phyloP scores from a whole-genome alignment of 306 rosid species.

The Ochetophila trinervis region DNA sequence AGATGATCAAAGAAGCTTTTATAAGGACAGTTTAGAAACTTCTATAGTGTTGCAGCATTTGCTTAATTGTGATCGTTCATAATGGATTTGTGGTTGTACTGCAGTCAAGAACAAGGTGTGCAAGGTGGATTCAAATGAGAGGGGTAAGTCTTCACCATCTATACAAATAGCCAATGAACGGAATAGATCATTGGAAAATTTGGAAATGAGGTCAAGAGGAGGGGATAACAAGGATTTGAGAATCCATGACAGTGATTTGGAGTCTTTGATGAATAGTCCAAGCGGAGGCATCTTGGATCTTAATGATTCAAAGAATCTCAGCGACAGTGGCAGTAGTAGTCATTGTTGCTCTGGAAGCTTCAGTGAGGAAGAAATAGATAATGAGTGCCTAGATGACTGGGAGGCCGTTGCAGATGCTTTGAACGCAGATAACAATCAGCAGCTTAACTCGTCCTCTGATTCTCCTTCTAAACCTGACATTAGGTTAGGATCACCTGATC shows the following conservation, averaged over 20 bases:
- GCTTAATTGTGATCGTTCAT: not conserved
- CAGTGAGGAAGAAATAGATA: slow-evolving; percentile 39
- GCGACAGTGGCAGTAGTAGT: slow-evolving; percentile 22
- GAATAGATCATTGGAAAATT: slow-evolving; percentile 30
- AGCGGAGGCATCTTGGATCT: slow-evolving; percentile 26
- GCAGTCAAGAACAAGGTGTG: slow-evolving; percentile 49
- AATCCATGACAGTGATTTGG: slow-evolving; percentile 26
- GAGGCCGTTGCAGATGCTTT: slow-evolving; percentile 62
- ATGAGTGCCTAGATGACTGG: slow-evolving; percentile 66
- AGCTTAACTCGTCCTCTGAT: slow-evolving; percentile 17
- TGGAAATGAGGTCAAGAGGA: slow-evolving; percentile 31
- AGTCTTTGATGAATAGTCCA: slow-evolving; percentile 27
- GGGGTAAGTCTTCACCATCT: slow-evolving; percentile 25
- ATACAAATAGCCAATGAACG: slow-evolving; percentile 23
- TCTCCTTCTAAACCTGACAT: slow-evolving; percentile 21
- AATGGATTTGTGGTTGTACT: slow-evolving; percentile 7
- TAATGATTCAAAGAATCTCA: slow-evolving; percentile 31
- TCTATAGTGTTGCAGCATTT: not conserved
- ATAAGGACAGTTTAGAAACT: not conserved
- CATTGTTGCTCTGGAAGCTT: slow-evolving; percentile 25
- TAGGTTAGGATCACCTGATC: not conserved
- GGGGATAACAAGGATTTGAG: slow-evolving; percentile 28
- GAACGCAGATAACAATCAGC: slow-evolving; percentile 24
- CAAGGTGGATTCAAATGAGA: slow-evolving; percentile 31
- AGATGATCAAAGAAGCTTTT: not conserved